Conservation (phyloP, 2,329 filamentous ascomycete genomes). For the Xylariaceae sp. region DNA sequence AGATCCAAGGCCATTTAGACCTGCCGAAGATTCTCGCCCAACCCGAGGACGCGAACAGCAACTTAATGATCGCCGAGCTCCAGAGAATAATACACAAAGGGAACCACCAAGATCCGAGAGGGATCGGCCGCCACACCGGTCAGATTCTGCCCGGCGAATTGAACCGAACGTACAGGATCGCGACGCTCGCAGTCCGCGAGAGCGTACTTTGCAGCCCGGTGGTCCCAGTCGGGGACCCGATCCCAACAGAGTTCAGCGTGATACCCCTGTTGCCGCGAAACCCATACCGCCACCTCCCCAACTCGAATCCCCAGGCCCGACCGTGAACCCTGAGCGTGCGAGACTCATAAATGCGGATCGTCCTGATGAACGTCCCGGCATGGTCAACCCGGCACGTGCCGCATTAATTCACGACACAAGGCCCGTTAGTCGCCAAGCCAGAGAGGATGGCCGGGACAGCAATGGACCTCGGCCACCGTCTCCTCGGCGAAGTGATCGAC, state of each 20-base stretch:
- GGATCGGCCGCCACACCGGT: constrained; percentile 40
- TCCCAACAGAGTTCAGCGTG: constrained; percentile 28
- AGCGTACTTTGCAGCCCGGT: constrained; percentile 37
- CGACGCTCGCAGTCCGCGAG: constrained; percentile 35
- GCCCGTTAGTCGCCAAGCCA: constrained; percentile 40
- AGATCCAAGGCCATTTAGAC: constrained; percentile 43
- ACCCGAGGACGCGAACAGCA: constrained; percentile 47
- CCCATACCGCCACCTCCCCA: constrained; percentile 36
- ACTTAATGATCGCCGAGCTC: constrained; percentile 45
- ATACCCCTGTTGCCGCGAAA: constrained; percentile 33
- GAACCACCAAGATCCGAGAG: constrained; percentile 44
- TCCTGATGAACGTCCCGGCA: constrained; percentile 41
- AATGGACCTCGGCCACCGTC: constrained; percentile 44
- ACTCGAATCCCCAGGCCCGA: constrained; percentile 44
- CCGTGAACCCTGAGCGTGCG: constrained; percentile 59
- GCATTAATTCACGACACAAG: constrained; percentile 47
- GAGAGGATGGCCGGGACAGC: constrained; percentile 51
- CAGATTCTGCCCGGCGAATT: constrained; percentile 33
- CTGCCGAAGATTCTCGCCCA: constrained; percentile 45
- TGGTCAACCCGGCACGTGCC: constrained; percentile 53
- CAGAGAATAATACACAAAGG: constrained; percentile 41
- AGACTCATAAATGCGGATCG: constrained; percentile 47
- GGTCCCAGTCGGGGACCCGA: constrained; percentile 32
- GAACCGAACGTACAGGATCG: constrained; percentile 44
- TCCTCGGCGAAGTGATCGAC: constrained; percentile 49